Percentiles rank a stretch among this genome's conserved stretches.
Evolutionary conservation across 2,329 filamentous ascomycete species (phyloP).

Genomic region (Ascochyta fabae): DNA sequence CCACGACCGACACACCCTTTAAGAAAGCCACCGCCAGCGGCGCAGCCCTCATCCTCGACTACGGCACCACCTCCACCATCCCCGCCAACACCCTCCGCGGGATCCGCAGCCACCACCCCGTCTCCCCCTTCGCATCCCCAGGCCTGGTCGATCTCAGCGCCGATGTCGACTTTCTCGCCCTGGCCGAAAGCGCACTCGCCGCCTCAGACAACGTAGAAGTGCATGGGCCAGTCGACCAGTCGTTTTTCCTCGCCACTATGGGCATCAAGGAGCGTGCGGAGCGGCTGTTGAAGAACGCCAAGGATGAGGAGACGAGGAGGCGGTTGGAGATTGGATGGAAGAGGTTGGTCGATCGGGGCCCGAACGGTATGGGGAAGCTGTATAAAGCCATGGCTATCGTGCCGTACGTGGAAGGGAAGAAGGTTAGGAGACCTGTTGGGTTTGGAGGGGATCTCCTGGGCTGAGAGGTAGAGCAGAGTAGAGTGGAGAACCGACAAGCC

Average conservation of each 20-base stretch:
- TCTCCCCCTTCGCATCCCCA: conserved; percentile 79
- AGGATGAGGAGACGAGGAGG: conserved; percentile 47
- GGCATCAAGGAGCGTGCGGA: conserved; percentile 66
- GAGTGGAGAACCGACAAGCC: too few relatives aligned
- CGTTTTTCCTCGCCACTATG: conserved; percentile 77
- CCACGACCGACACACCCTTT: conserved; percentile 32
- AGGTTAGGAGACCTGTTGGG: conserved; percentile 79
- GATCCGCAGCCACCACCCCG: conserved; percentile 76
- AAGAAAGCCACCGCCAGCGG: conserved; percentile 72
- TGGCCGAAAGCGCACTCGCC: conserved; percentile 80
- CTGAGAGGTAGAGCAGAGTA: conserved; percentile 21
- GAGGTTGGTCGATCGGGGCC: conserved; percentile 81
- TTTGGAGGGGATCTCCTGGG: conserved; percentile 73
- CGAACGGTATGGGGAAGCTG: conserved; percentile 88
- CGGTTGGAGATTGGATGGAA: conserved; percentile 78
- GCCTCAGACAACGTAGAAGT: conserved; percentile 85
- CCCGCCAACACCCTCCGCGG: conserved; percentile 90
- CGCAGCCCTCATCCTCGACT: conserved; percentile 94
- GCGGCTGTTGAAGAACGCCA: conserved; percentile 35
- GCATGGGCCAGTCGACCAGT: conserved; percentile 89
- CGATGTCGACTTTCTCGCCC: conserved; percentile 88
- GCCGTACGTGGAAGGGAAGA: conserved; percentile 67
- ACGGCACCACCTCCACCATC: conserved; percentile 79
- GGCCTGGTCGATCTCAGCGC: conserved; percentile 88
- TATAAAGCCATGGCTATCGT: conserved; percentile 94